Evolutionary conservation across 2,329 filamentous ascomycete species (phyloP), one percentile per base, ranked within the genome.

Genomic region (Aspergillaceae sp.): DNA sequence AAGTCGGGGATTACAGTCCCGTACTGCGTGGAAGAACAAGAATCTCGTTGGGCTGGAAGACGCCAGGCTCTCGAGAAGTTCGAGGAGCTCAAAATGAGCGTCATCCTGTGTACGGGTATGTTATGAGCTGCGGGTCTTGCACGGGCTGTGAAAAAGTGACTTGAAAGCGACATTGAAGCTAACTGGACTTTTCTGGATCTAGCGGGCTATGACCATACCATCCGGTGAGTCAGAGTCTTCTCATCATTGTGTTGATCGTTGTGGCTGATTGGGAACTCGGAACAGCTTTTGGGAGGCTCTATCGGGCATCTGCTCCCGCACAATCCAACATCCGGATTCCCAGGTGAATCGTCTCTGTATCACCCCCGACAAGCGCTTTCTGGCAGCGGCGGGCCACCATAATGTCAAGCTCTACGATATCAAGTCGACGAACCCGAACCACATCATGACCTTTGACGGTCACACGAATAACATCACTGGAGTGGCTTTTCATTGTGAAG

Each of bases 311-410:
- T 98, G 92, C 73, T 96, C 89, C 37, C 87, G 92, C 54, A 98
- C 92, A 26, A 97, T 98, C 57, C 92, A 96, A 58, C 91, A 98
- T 63, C 88, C 92, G 2, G 92, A 98, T 69, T 97, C 91, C 7
- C 92, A 98, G 69, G 92, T 98, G 57, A 98, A 98, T 70, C 87
- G 92, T 38, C 83, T 98, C 42, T 97, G 91, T 69, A 98, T 98
- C 62, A 96, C 92, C 8, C 92, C 92, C 52, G 92, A 98, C 73
- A 98, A 98, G 71, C 86, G 91, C 52, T 96, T 86, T 68, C 84
- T 97, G 45, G 91, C 90, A 32, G 90, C 83, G 27, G 83, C 83
- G 0, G 83, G 83, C 28, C 80, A 83, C 56, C 87, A 91, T 67
- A 89, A 86, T 43, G 88, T 98, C 63, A 97, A 97, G 72, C 86